These are phyloP conservation scores for Tetrapyrgos nigripes DNA, from an alignment of 1,284 basidiomycete species.

Conservation along the genomic window DNA sequence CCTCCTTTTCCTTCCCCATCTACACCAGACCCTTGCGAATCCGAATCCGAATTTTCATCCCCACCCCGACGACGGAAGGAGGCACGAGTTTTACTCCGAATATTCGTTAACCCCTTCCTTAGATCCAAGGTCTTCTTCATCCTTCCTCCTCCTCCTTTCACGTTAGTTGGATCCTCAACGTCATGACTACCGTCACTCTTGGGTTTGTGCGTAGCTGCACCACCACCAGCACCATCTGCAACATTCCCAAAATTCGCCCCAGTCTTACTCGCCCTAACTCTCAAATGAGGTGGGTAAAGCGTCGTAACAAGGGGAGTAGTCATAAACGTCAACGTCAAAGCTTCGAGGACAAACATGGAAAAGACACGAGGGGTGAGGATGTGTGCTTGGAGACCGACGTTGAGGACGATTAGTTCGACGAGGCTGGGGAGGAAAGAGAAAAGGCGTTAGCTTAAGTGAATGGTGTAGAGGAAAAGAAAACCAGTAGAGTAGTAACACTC, in stretches of 20 bases:
- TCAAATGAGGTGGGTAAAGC: constrained; percentile 77
- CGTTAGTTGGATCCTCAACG: neutral
- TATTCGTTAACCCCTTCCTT: neutral
- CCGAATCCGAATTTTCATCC: too few species aligned
- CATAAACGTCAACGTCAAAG: constrained; percentile 85
- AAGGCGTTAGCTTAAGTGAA: neutral
- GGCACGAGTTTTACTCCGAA: too few species aligned
- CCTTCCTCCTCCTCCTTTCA: constrained; percentile 38
- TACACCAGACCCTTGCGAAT: neutral
- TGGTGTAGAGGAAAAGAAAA: neutral
- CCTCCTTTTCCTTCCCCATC: neutral
- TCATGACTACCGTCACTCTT: neutral
- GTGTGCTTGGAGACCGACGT: constrained; percentile 86
- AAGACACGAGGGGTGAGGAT: constrained; percentile 82
- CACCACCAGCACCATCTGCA: constrained; percentile 34
- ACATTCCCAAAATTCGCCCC: constrained; percentile 55
- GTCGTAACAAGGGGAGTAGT: constrained; percentile 86
- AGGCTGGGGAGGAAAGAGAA: constrained; percentile 50
- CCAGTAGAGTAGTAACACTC: constrained; percentile 41
- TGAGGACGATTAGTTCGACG: constrained; percentile 93
- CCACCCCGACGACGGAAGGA: too few species aligned
- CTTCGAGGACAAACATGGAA: constrained; percentile 93
- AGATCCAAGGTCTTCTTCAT: neutral
- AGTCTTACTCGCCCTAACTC: constrained; percentile 50
- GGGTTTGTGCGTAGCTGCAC: too few species aligned